Conservation (phyloP, 257 asterid genomes). For the Solanum infundibuliforme region DNA sequence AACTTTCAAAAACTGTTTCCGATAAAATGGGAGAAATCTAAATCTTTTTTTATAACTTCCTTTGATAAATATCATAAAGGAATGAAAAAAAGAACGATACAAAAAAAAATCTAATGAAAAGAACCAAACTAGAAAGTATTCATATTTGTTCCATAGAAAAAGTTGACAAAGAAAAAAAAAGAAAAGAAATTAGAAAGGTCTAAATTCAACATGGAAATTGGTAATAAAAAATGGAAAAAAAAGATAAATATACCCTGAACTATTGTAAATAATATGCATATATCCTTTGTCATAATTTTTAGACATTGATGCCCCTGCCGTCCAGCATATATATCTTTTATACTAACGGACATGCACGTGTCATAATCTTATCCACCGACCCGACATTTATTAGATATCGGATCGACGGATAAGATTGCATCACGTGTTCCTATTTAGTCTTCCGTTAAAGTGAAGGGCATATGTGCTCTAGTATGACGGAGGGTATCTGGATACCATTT, state of each 20-base stretch:
- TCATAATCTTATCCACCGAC: too few species aligned
- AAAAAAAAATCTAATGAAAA: neutral
- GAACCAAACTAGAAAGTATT: neutral
- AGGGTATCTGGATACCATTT: too few species aligned
- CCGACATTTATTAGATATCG: fast-evolving
- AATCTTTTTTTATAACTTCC: neutral
- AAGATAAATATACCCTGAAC: too few species aligned
- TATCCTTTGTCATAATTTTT: fast-evolving
- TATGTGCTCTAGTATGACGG: fast-evolving
- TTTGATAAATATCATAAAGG: neutral
- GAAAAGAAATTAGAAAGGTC: neutral
- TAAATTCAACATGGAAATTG: neutral
- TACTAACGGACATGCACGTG: too few species aligned
- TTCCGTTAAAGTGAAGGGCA: too few species aligned
- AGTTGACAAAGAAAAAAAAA: neutral
- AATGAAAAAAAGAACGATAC: too few species aligned
- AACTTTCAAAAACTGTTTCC: too few species aligned
- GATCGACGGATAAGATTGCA: fast-evolving
- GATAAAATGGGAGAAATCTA: neutral
- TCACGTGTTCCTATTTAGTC: too few species aligned
- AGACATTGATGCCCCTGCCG: too few species aligned
- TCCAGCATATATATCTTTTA: too few species aligned
- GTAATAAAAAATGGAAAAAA: too few species aligned
- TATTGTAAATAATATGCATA: too few species aligned
- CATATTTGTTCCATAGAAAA: neutral